These are phyloP conservation scores for Rhodotorula glutinis DNA, from an alignment of 1,284 basidiomycete species.

Conservation along the genomic window DNA sequence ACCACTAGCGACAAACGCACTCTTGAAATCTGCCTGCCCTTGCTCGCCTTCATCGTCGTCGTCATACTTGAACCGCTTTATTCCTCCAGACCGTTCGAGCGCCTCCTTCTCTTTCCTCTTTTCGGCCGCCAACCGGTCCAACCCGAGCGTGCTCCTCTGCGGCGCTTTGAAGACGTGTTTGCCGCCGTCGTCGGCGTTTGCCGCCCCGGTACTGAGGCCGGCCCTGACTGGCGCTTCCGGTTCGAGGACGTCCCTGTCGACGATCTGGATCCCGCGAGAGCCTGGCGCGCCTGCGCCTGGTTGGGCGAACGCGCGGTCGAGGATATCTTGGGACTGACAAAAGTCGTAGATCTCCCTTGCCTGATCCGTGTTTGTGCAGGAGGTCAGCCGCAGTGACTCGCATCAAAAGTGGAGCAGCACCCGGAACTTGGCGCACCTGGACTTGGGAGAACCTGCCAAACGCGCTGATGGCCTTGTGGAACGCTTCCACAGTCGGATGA, in stretches of 20 bases:
- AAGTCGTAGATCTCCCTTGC: slow-evolving; percentile 55
- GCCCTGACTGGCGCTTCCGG: slow-evolving; percentile 16
- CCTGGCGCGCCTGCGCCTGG: slow-evolving; percentile 9
- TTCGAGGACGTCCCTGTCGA: slow-evolving; percentile 31
- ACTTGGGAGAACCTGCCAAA: slow-evolving; percentile 75
- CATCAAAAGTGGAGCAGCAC: not conserved
- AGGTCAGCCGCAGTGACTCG: not conserved
- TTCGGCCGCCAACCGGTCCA: slow-evolving; percentile 81
- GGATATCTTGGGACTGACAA: slow-evolving; percentile 34
- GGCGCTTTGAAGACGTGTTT: slow-evolving; percentile 46
- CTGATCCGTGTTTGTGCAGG: slow-evolving; percentile 44
- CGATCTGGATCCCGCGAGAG: slow-evolving; percentile 6
- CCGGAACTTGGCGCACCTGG: slow-evolving; percentile 47
- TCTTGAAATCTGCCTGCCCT: slow-evolving; percentile 63
- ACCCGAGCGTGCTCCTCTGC: slow-evolving; percentile 70
- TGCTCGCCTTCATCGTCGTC: slow-evolving; percentile 52
- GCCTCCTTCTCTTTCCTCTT: slow-evolving; percentile 59
- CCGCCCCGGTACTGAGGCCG: slow-evolving; percentile 1
- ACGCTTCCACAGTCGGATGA: slow-evolving; percentile 25
- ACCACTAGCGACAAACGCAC: slow-evolving; percentile 51
- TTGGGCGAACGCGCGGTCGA: slow-evolving; percentile 33
- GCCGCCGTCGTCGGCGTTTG: slow-evolving; percentile 24
- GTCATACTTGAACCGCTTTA: slow-evolving; percentile 65
- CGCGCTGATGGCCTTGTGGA: slow-evolving; percentile 62
- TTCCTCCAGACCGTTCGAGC: slow-evolving; percentile 48